phyloP scores from a whole-genome alignment of 176 grass and related monocot genomes.

The Bonia amplexicaulis region DNA sequence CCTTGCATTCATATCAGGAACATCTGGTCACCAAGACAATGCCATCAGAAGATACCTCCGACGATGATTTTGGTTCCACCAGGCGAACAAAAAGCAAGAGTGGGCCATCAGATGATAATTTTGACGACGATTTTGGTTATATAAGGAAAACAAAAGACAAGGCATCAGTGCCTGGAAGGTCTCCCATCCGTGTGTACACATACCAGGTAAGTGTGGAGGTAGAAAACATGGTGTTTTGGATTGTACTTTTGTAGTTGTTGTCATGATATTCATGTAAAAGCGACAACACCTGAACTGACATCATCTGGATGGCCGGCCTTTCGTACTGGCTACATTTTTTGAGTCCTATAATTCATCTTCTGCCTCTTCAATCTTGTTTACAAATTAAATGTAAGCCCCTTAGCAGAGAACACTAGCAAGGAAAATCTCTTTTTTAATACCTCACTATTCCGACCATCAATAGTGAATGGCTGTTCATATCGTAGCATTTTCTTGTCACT shows the following conservation, averaged over 20 bases:
- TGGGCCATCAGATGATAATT: constrained; percentile 29
- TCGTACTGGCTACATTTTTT: not conserved
- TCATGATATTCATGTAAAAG: not conserved
- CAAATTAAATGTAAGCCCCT: not conserved
- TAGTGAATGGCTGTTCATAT: not conserved
- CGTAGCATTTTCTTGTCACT: not conserved
- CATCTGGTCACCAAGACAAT: constrained; percentile 25
- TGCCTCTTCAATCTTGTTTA: not conserved
- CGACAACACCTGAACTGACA: not conserved
- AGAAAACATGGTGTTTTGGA: constrained; percentile 6
- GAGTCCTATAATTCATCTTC: not conserved
- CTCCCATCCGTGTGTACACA: constrained; percentile 65
- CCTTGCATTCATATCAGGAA: constrained; percentile 37
- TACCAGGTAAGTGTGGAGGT: constrained; percentile 50
- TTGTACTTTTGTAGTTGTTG: constrained; percentile 11
- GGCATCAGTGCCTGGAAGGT: constrained; percentile 41
- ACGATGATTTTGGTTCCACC: constrained; percentile 33
- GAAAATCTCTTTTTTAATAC: not conserved
- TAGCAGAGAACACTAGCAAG: not conserved
- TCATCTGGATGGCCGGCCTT: not conserved
- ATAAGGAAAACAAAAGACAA: constrained; percentile 46
- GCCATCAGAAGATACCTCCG: constrained; percentile 25
- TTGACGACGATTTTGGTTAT: constrained; percentile 34
- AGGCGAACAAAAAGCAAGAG: constrained; percentile 39
- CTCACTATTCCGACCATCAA: not conserved